phyloP scores from a whole-genome alignment of 2,329 filamentous ascomycete genomes.

The Xylariaceae sp. region DNA sequence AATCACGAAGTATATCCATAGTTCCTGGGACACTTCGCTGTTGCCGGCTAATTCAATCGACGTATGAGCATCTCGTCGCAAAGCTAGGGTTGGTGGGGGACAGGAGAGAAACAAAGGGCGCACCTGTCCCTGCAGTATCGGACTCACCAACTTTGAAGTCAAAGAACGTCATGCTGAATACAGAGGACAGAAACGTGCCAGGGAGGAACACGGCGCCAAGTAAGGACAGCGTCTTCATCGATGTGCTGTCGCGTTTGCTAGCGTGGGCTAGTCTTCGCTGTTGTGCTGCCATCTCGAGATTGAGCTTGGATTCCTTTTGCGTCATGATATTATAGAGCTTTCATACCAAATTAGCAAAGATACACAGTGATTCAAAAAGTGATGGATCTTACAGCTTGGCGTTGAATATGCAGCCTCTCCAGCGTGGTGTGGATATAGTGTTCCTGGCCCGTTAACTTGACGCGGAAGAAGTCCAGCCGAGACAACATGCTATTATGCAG shows the following conservation, averaged over 20 bases:
- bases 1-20: constrained; percentile 65
- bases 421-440: constrained; percentile 63
- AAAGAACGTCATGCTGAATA: constrained; percentile 68
- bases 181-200: constrained; percentile 59
- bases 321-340: constrained; percentile 66
- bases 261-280: constrained; percentile 59
- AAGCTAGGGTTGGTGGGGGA: neutral
- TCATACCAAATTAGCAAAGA: neutral
- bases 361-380: constrained; percentile 9
- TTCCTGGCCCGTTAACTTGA: constrained; percentile 60
- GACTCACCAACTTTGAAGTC: constrained; percentile 52
- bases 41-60: constrained; percentile 25
- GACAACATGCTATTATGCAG: constrained; percentile 53
- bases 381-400: constrained; percentile 50
- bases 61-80: constrained; percentile 1
- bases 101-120: neutral
- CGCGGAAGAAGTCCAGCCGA: constrained; percentile 58
- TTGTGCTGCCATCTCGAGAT: constrained; percentile 60
- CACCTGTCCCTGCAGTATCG: neutral
- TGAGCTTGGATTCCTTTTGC: constrained; percentile 62
- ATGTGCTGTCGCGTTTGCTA: constrained; percentile 60
- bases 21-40: constrained; percentile 46
- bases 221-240: constrained; percentile 64
- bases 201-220: constrained; percentile 63
- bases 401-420: constrained; percentile 59